Percentiles rank a stretch among this genome's conserved stretches.
Evolutionary conservation across 768 basidiomycete species (phyloP).

Genomic region (Suillus ampliporus): DNA sequence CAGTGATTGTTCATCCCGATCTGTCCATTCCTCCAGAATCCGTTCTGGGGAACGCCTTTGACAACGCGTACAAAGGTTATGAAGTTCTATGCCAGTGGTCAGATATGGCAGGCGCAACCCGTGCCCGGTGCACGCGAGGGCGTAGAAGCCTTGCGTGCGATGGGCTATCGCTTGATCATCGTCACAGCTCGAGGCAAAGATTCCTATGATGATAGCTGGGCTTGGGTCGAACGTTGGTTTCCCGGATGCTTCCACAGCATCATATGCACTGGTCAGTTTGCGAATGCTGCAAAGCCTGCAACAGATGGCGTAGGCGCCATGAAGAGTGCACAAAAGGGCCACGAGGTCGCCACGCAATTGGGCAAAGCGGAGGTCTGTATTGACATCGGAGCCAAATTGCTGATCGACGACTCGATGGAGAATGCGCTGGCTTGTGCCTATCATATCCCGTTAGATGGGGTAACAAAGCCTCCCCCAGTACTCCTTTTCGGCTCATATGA

Average conservation of each 20-base stretch:
- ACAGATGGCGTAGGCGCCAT: conserved; percentile 14
- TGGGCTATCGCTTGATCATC: conserved; percentile 74
- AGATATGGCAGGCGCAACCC: conserved; percentile 52
- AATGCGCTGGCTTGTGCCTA: conserved; percentile 68
- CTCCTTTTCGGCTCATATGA: conserved; percentile 78
- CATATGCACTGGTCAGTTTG: conserved; percentile 79
- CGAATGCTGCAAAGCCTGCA: conserved; percentile 49
- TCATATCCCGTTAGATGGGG: conserved; percentile 21
- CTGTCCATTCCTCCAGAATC: conserved; percentile 40
- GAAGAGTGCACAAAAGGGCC: conserved; percentile 21
- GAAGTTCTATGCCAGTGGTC: conserved; percentile 59
- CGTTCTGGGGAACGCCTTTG: conserved; percentile 63
- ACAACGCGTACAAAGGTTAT: conserved; percentile 65
- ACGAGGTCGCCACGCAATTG: conserved; percentile 58
- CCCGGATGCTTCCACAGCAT: conserved; percentile 65
- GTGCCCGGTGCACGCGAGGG: conserved; percentile 69
- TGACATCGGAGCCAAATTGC: conserved; percentile 61
- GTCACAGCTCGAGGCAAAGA: conserved; percentile 74
- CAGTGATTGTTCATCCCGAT: neutral
- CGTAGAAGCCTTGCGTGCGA: conserved; percentile 54
- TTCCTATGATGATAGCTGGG: conserved; percentile 61
- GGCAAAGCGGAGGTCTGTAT: conserved; percentile 78
- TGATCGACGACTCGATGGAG: conserved; percentile 84
- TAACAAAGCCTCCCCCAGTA: conserved; percentile 50
- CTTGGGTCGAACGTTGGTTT: conserved; percentile 71